These are phyloP conservation scores for Aspergillus glaucus DNA, from an alignment of 2,329 filamentous ascomycete genomes.

Conservation along the genomic window DNA sequence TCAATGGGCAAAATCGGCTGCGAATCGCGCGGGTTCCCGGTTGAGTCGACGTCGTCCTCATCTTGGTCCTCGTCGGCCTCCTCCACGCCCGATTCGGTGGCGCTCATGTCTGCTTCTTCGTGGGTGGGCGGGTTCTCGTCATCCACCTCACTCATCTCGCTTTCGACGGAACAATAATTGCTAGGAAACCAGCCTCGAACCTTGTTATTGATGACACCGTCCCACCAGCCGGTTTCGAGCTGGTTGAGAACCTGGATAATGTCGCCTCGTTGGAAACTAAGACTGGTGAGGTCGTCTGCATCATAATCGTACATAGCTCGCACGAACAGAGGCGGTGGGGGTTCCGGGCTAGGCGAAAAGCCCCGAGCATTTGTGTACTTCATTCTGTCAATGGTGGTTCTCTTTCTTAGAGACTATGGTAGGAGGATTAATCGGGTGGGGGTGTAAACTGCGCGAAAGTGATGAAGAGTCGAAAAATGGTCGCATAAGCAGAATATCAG, in stretches of 20 bases:
- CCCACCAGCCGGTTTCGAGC: slow-evolving; percentile 98
- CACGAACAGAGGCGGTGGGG: slow-evolving; percentile 65
- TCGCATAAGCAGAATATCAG: neutral
- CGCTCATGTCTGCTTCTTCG: slow-evolving; percentile 48
- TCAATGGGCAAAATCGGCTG: slow-evolving; percentile 62
- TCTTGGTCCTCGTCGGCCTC: slow-evolving; percentile 60
- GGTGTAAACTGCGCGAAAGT: neutral
- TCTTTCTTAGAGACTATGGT: neutral
- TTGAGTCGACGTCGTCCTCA: slow-evolving; percentile 61
- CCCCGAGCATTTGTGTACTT: slow-evolving; percentile 23
- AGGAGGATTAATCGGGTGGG: neutral
- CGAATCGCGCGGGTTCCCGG: slow-evolving; percentile 58
- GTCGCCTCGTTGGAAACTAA: slow-evolving; percentile 95
- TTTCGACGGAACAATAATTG: slow-evolving; percentile 91
- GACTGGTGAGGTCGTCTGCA: slow-evolving; percentile 89
- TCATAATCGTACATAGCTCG: slow-evolving; percentile 97
- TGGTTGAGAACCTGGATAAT: slow-evolving; percentile 98
- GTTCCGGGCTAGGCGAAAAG: slow-evolving; percentile 33
- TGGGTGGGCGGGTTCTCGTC: slow-evolving; percentile 54
- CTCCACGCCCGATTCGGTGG: slow-evolving; percentile 44
- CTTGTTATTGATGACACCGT: slow-evolving; percentile 85
- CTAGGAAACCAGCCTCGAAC: slow-evolving; percentile 98
- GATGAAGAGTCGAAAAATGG: neutral
- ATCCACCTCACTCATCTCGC: slow-evolving; percentile 65
- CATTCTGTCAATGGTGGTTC: slow-evolving; percentile 8